A percentile compares a stretch with the other conserved stretches of the same genome.
phyloP scores from a whole-genome alignment of 768 basidiomycete genomes.

The Imleria badia region DNA sequence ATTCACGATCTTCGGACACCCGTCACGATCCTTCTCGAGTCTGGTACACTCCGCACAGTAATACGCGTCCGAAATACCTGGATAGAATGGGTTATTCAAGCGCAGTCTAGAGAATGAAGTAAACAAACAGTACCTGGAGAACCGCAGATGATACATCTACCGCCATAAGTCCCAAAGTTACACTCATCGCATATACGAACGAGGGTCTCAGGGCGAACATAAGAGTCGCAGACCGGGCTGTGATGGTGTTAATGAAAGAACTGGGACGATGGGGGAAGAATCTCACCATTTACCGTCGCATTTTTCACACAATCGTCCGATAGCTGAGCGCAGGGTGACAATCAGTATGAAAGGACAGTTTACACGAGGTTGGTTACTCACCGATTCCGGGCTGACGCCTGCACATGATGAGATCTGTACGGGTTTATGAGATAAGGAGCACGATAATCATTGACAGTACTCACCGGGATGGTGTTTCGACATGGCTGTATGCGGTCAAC shows the following conservation, averaged over 20 bases:
- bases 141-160: slow-evolving; percentile 96
- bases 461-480: slow-evolving; percentile 89
- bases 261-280: background rate
- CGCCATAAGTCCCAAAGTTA: slow-evolving; percentile 98
- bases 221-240: slow-evolving; percentile 98
- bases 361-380: slow-evolving; percentile 35
- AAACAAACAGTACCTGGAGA: slow-evolving; percentile 68
- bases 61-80: slow-evolving; percentile 98
- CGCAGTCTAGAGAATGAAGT: background rate
- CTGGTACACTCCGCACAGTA: slow-evolving; percentile 98
- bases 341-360: slow-evolving; percentile 6
- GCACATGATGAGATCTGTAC: slow-evolving; percentile 94
- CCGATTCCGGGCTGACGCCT: slow-evolving; percentile 97
- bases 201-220: slow-evolving; percentile 96
- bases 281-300: slow-evolving; percentile 98
- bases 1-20: slow-evolving; percentile 98
- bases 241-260: background rate
- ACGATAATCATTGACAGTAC: background rate
- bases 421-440: background rate
- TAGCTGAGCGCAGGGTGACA: slow-evolving; percentile 52
- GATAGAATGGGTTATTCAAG: background rate
- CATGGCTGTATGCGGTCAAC: slow-evolving; percentile 44
- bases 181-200: slow-evolving; percentile 99
- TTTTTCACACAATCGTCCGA: slow-evolving; percentile 97
- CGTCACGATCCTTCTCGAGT: slow-evolving; percentile 95